These are phyloP conservation scores for Saussurea involucrata DNA, from an alignment of 129 eudicot species.

Conservation along the genomic window DNA sequence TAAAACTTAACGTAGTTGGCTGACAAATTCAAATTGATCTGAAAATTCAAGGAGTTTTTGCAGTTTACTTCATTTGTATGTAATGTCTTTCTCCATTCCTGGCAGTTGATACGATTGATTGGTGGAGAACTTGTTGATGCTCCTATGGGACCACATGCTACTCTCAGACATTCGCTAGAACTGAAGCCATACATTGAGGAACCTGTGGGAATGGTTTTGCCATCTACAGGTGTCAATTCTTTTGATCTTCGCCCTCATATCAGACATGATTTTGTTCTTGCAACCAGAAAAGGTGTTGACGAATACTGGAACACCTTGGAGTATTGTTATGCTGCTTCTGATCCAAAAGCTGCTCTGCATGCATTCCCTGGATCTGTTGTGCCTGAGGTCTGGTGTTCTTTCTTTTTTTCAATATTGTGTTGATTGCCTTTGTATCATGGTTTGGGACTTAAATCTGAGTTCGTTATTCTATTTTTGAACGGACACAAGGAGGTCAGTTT, in stretches of 20 bases:
- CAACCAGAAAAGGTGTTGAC: constrained; percentile 67
- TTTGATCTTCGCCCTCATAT: constrained; percentile 84
- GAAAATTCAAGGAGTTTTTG: not conserved
- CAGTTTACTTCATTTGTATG: not conserved
- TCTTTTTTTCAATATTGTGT: not conserved
- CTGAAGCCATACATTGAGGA: constrained; percentile 95
- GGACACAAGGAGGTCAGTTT: not conserved
- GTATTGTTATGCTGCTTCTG: constrained; percentile 84
- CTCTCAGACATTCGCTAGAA: constrained; percentile 75
- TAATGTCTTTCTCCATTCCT: not conserved
- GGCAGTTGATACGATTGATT: constrained; percentile 80
- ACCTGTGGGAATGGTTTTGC: constrained; percentile 45
- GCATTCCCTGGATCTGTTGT: constrained; percentile 94
- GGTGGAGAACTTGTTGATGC: constrained; percentile 42
- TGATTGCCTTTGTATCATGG: not conserved
- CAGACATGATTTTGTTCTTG: constrained; percentile 91
- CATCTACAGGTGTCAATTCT: constrained; percentile 35
- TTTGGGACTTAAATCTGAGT: not conserved
- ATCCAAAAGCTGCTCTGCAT: constrained; percentile 74
- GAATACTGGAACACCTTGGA: constrained; percentile 95
- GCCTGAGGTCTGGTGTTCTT: constrained; percentile 52
- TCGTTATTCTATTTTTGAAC: too few relatives aligned
- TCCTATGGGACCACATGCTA: constrained; percentile 46
- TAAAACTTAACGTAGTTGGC: too few relatives aligned
- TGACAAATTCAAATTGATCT: not conserved